Evolutionary conservation across 306 rosid species (phyloP).

Genomic region (Vigna hirtella): DNA sequence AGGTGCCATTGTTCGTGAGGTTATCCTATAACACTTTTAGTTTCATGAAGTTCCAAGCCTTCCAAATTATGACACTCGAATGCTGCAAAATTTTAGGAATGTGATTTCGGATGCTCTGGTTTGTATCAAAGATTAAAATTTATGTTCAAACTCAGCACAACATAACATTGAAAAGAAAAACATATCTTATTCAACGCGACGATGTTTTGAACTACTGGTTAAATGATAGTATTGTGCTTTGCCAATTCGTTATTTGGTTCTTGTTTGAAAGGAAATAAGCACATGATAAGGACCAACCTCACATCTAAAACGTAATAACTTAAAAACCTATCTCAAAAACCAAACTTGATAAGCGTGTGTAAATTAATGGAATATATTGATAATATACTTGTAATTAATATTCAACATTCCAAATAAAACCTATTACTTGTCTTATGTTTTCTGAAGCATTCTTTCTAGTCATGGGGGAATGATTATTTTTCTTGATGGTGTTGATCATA

Average conservation of each 20-base stretch:
- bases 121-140: conserved; percentile 17
- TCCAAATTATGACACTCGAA: conserved; percentile 17
- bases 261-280: conserved; percentile 3
- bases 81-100: conserved; percentile 24
- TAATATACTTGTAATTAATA: neutral
- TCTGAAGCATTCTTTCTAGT: conserved; percentile 14
- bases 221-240: conserved; percentile 8
- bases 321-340: neutral
- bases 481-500: conserved; percentile 9
- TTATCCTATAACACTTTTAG: conserved; percentile 26
- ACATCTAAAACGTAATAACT: neutral
- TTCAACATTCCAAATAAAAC: neutral
- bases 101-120: conserved; percentile 1
- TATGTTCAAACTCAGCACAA: neutral
- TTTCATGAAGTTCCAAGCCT: conserved; percentile 9
- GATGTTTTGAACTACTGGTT: conserved; percentile 30
- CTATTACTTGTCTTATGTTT: neutral
- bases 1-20: conserved; percentile 92
- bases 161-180: conserved; percentile 2
- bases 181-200: neutral
- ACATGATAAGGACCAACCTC: neutral
- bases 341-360: neutral
- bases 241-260: conserved; percentile 24
- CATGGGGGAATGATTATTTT: neutral
- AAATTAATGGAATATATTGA: conserved; percentile 7